These are phyloP conservation scores for Coemansia sp. DNA, from an alignment of 192 early-diverging fungal species.

Conservation along the genomic window DNA sequence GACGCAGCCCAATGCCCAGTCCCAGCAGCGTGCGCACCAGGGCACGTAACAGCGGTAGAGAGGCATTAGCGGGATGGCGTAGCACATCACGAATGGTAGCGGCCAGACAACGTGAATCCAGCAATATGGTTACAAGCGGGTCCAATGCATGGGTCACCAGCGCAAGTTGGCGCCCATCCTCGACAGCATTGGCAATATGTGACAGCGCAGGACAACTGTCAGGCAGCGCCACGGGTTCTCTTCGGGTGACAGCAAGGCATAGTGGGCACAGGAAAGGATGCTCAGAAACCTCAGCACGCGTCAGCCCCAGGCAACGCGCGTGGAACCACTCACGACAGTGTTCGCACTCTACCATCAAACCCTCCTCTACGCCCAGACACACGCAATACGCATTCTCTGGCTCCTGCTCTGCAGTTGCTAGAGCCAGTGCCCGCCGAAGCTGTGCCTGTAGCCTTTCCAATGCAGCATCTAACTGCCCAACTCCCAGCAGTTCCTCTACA, in stretches of 20 bases:
- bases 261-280: slow-evolving; percentile 60
- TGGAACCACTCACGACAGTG: slow-evolving; percentile 70
- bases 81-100: slow-evolving; percentile 5
- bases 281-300: slow-evolving; percentile 45
- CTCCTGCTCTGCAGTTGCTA: neutral
- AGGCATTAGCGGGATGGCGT: neutral
- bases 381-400: slow-evolving; percentile 56
- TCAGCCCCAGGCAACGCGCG: slow-evolving; percentile 56
- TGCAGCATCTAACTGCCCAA: slow-evolving; percentile 6
- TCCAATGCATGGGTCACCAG: slow-evolving; percentile 55
- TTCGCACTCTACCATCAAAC: slow-evolving; percentile 70
- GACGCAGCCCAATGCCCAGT: slow-evolving; percentile 23
- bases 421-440: slow-evolving; percentile 17
- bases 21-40: slow-evolving; percentile 36
- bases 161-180: slow-evolving; percentile 39
- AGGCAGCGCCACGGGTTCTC: slow-evolving; percentile 12
- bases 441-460: slow-evolving; percentile 18
- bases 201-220: slow-evolving; percentile 28
- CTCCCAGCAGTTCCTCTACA: neutral
- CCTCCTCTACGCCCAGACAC: slow-evolving; percentile 60
- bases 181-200: slow-evolving; percentile 44
- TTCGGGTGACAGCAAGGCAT: slow-evolving; percentile 40
- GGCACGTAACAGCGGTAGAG: slow-evolving; percentile 19
- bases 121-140: slow-evolving; percentile 50
- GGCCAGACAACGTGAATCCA: slow-evolving; percentile 29